Percentiles rank a stretch among this genome's conserved stretches.
These are phyloP conservation scores for Fusarium continuum DNA, from an alignment of 2,329 filamentous ascomycete genomes.

Conservation along the genomic window DNA sequence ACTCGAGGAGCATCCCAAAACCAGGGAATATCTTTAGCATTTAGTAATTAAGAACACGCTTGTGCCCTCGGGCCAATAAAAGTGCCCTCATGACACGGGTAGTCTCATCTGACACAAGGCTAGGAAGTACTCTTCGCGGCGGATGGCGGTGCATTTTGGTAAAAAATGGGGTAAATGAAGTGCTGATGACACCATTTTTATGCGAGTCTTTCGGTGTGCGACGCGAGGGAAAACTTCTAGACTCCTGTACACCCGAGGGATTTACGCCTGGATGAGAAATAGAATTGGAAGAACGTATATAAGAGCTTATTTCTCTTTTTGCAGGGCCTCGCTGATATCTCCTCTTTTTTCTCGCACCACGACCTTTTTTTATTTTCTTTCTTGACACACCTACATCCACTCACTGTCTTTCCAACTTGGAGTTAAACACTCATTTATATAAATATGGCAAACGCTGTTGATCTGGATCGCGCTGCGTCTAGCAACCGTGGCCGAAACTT, in stretches of 20 bases:
- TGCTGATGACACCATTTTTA: constrained; percentile 16
- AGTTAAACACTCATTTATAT: no score
- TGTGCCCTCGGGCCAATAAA: not conserved
- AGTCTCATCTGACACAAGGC: not conserved
- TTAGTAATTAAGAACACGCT: not conserved
- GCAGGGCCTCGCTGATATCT: accelerated
- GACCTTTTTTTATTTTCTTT: not conserved
- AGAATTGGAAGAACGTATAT: not conserved
- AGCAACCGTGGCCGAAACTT: not conserved
- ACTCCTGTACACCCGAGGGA: not conserved
- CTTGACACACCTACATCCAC: not conserved
- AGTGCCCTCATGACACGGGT: not conserved
- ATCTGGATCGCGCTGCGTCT: not conserved
- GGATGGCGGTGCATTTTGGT: not conserved
- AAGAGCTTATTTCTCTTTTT: not conserved
- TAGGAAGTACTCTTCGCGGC: not conserved
- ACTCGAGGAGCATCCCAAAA: no score
- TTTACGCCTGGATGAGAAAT: accelerated
- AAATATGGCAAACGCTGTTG: not conserved
- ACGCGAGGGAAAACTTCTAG: not conserved
- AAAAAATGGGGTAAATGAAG: not conserved
- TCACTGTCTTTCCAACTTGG: no score
- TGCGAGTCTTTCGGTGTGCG: constrained; percentile 11
- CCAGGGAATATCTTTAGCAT: not conserved
- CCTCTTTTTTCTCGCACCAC: no score